Percentiles rank a stretch among this genome's conserved stretches.
These are phyloP conservation scores for Otatea glauca DNA, from an alignment of 176 grass and related monocot species.

Conservation along the genomic window DNA sequence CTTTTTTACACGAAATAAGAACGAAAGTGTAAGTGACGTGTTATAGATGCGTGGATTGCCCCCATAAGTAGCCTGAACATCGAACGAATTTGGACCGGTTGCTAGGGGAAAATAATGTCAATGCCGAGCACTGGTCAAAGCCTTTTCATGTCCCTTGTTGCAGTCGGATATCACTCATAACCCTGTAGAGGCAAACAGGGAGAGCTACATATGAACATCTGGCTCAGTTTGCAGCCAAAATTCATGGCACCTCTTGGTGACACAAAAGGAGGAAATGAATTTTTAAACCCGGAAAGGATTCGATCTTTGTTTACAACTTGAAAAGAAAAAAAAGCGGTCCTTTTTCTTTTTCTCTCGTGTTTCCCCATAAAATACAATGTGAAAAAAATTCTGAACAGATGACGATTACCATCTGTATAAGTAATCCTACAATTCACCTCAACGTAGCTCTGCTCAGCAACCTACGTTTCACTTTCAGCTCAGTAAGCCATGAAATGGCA, in stretches of 20 bases:
- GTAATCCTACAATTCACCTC: not conserved
- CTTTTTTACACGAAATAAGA: too few species aligned
- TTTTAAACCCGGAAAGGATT: not conserved
- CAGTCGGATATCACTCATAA: not conserved
- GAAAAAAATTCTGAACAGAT: too few species aligned
- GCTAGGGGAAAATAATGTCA: not conserved
- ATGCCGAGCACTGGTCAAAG: not conserved
- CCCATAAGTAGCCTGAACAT: too few species aligned
- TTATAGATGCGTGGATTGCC: too few species aligned
- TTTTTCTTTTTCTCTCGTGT: not conserved
- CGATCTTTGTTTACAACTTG: not conserved
- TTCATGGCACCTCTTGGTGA: constrained; percentile 6
- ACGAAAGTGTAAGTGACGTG: too few species aligned
- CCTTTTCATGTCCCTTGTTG: not conserved
- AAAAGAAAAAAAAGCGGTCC: not conserved
- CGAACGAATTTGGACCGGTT: too few species aligned
- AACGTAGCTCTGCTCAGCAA: not conserved
- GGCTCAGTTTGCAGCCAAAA: not conserved
- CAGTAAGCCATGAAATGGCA: not conserved
- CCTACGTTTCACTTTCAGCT: not conserved
- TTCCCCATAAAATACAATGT: too few species aligned
- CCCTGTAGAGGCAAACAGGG: not conserved
- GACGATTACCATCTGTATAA: too few species aligned
- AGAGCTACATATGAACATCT: not conserved
- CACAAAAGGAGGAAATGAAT: not conserved